A percentile compares a stretch with the other conserved stretches of the same genome.
Conservation (phyloP, 169 alveolate genomes). For the Cyclospora cayetanensis region DNA sequence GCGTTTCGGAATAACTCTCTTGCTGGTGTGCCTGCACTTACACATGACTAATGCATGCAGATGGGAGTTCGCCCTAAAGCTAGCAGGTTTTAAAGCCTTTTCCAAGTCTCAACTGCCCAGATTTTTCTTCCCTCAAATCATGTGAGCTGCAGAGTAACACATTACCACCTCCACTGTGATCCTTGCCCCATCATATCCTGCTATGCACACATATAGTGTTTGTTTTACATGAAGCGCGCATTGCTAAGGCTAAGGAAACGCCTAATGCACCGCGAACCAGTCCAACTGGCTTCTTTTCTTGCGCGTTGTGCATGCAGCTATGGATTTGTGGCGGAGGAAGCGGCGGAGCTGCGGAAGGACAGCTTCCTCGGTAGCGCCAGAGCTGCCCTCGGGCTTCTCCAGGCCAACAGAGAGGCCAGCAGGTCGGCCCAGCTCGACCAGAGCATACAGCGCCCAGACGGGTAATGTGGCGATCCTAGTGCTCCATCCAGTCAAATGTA, state of each 20-base stretch:
- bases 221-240: not conserved
- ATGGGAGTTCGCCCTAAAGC: conserved; percentile 52
- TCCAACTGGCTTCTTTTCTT: not conserved
- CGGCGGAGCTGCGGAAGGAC: not conserved
- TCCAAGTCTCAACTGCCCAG: conserved; percentile 18
- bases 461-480: too few relatives aligned
- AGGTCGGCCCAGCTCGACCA: too few relatives aligned
- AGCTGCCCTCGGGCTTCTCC: conserved; percentile 49
- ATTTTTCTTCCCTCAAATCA: conserved; percentile 42
- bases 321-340: conserved; percentile 50
- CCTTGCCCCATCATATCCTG: too few relatives aligned
- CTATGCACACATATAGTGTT: too few relatives aligned
- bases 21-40: too few relatives aligned
- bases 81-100: conserved; percentile 32
- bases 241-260: not conserved
- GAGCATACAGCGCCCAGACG: too few relatives aligned
- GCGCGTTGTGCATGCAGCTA: not conserved
- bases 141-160: not conserved
- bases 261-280: not conserved
- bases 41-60: conserved; percentile 1
- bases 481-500: too few relatives aligned
- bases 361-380: conserved; percentile 11
- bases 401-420: not conserved
- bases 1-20: too few relatives aligned
- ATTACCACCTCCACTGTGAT: too few relatives aligned